Evolutionary conservation across 2,329 filamentous ascomycete species (phyloP).

Genomic region (Cercospora canescens): DNA sequence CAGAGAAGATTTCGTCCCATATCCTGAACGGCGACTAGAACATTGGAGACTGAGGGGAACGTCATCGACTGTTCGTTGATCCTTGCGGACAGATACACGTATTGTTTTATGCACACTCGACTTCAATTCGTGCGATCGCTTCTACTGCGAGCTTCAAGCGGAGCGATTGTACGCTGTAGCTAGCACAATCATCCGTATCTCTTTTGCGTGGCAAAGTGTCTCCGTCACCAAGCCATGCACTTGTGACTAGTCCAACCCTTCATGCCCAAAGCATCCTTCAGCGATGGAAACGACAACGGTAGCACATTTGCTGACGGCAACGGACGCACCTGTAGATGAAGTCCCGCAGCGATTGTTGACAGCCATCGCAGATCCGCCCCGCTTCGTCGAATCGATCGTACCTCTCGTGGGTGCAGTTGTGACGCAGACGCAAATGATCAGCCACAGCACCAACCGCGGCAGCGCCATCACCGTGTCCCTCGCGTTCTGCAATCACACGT

Average conservation of each 20-base stretch:
- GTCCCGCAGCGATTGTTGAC: neutral
- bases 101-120: too few species aligned
- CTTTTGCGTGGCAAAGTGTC: too few species aligned
- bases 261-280: neutral
- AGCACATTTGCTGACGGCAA: neutral
- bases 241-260: too few species aligned
- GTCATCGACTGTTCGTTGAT: neutral
- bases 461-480: neutral
- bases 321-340: neutral
- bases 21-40: constrained; percentile 7
- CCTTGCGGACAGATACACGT: neutral
- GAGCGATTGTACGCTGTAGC: too few species aligned
- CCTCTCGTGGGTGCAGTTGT: neutral
- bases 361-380: neutral
- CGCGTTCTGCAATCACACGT: neutral
- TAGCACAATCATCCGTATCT: too few species aligned
- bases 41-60: neutral
- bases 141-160: too few species aligned
- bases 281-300: neutral
- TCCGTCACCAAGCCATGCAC: too few species aligned
- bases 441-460: neutral
- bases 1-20: constrained; percentile 14
- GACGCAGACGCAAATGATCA: neutral
- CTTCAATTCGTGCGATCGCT: too few species aligned
- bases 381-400: neutral